Conservation (phyloP, 345 rosid genomes). For the Citrus australasica region DNA sequence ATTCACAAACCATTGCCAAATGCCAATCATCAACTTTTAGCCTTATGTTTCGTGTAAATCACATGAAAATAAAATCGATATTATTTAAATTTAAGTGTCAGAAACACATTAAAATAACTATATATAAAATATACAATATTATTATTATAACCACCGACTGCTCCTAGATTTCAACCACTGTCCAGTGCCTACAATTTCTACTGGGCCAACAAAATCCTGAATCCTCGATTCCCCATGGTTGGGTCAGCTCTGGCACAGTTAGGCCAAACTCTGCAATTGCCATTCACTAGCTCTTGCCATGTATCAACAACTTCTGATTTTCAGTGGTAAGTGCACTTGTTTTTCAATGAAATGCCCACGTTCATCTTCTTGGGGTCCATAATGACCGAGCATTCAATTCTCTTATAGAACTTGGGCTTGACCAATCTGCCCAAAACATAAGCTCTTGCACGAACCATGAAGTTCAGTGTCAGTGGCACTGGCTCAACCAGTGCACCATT, state of each 20-base stretch:
- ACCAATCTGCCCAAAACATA: slow-evolving; percentile 59
- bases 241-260: not conserved
- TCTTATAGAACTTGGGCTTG: slow-evolving; percentile 50
- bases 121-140: not conserved
- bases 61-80: not conserved
- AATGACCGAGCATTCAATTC: slow-evolving; percentile 39
- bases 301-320: not conserved
- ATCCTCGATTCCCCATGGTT: not conserved
- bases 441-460: slow-evolving; percentile 57
- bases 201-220: not conserved
- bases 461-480: slow-evolving; percentile 44
- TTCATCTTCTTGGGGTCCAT: slow-evolving; percentile 61
- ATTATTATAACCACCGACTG: slow-evolving; percentile 5
- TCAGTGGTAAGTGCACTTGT: slow-evolving; percentile 46
- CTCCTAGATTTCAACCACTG: not conserved
- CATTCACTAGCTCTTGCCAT: not conserved
- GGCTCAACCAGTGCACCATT: slow-evolving; percentile 49
- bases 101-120: not conserved
- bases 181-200: not conserved
- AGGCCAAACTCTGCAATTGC: not conserved
- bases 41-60: not conserved
- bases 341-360: slow-evolving; percentile 36
- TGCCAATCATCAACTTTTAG: not conserved
- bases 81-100: not conserved
- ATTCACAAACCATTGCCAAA: not conserved